Conservation (phyloP, 176 grass and related monocot species). For the Carex cristatella region DNA sequence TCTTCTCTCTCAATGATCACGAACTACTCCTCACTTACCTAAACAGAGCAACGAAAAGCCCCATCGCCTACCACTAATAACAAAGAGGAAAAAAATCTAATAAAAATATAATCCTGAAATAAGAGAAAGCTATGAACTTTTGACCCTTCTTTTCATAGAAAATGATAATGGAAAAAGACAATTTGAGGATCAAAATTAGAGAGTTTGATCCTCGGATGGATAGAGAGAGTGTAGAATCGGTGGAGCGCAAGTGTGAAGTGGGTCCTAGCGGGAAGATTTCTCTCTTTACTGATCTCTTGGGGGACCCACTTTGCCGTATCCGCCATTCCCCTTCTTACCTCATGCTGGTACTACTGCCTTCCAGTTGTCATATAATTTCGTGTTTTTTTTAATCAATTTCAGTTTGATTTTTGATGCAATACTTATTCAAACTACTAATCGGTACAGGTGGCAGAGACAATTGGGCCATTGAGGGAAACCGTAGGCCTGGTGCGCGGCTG, state of each 20-base stretch:
- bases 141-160: not conserved
- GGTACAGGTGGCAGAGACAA: constrained; percentile 6
- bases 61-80: not conserved
- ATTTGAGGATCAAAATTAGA: constrained; percentile 23
- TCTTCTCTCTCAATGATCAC: not conserved
- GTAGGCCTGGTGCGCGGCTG: constrained; percentile 77
- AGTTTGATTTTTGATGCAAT: not conserved
- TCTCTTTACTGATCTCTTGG: constrained; percentile 94
- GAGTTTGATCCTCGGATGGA: constrained; percentile 47
- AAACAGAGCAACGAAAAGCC: constrained; percentile 16
- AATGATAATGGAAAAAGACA: not conserved
- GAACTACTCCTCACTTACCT: constrained; percentile 26
- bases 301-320: constrained; percentile 89
- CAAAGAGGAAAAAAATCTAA: not conserved
- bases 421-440: not conserved
- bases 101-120: not conserved
- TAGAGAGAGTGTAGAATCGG: constrained; percentile 41
- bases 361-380: not conserved
- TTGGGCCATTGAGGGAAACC: constrained; percentile 34
- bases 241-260: constrained; percentile 83
- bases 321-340: constrained; percentile 71
- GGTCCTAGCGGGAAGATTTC: constrained; percentile 57
- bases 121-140: constrained; percentile 5
- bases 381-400: not conserved
- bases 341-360: constrained; percentile 72